Evolutionary conservation across 2,329 filamentous ascomycete species (phyloP).

Genomic region (Penicillium sp.): DNA sequence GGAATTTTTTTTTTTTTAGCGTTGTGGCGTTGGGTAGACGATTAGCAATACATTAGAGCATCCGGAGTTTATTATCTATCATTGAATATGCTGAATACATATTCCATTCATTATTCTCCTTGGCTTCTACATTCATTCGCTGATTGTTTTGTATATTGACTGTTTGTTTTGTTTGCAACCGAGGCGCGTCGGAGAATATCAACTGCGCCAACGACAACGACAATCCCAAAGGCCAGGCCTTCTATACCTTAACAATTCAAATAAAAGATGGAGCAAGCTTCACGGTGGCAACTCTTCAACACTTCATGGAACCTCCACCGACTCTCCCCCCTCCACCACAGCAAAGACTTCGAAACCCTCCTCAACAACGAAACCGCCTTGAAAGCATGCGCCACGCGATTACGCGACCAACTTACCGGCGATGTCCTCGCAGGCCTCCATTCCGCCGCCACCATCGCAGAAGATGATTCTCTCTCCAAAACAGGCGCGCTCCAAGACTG

Average conservation of each 20-base stretch:
- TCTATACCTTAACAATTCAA: background rate
- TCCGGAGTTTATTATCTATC: background rate
- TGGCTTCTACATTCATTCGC: background rate
- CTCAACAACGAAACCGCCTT: slow-evolving; percentile 45
- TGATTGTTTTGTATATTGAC: background rate
- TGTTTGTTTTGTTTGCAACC: slow-evolving; percentile 33
- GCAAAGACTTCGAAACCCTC: slow-evolving; percentile 44
- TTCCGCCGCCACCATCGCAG: slow-evolving; percentile 38
- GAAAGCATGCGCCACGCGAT: slow-evolving; percentile 54
- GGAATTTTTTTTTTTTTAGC: slow-evolving; percentile 21
- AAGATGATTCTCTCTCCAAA: slow-evolving; percentile 50
- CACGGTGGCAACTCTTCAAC: slow-evolving; percentile 54
- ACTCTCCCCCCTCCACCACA: slow-evolving; percentile 60
- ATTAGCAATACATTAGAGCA: slow-evolving; percentile 2
- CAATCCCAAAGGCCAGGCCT: slow-evolving; percentile 3
- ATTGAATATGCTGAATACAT: background rate
- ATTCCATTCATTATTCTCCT: background rate
- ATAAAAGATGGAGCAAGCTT: slow-evolving; percentile 36
- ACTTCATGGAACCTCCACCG: slow-evolving; percentile 62
- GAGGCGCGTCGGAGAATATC: slow-evolving; percentile 22
- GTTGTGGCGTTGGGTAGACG: slow-evolving; percentile 24
- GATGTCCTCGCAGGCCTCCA: slow-evolving; percentile 56
- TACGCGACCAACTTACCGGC: slow-evolving; percentile 57
- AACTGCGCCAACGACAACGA: slow-evolving; percentile 13
- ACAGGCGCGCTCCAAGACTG: slow-evolving; percentile 57